Conservation (phyloP, 768 basidiomycete species). For the Infundibulicybe gibba region DNA sequence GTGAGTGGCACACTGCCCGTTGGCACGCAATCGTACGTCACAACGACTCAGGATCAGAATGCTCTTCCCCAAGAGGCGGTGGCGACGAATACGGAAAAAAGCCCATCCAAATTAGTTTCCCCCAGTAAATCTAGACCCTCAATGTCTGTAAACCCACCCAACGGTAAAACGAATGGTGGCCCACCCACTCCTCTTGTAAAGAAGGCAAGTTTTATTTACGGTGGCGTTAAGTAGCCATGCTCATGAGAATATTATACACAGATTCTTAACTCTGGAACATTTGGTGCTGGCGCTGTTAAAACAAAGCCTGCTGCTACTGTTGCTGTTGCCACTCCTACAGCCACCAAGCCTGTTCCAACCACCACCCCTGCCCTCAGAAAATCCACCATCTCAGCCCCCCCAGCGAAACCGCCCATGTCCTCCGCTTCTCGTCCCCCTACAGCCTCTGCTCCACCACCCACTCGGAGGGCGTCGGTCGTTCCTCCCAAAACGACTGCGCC, state of each 20-base stretch:
- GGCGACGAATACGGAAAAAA: conserved; percentile 17
- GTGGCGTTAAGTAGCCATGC: conserved; percentile 5
- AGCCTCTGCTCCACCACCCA: conserved; percentile 27
- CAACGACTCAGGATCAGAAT: conserved; percentile 9
- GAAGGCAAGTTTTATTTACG: conserved; percentile 43
- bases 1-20: conserved; percentile 6
- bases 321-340: conserved; percentile 18
- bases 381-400: conserved; percentile 31
- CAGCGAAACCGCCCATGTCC: conserved; percentile 34
- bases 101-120: background rate
- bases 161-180: conserved; percentile 42
- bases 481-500: conserved; percentile 33
- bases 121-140: conserved; percentile 28
- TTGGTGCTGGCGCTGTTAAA: conserved; percentile 55
- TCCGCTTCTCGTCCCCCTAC: conserved; percentile 28
- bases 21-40: conserved; percentile 15
- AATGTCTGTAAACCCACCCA: conserved; percentile 36
- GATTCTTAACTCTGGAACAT: conserved; percentile 66
- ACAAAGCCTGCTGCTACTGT: conserved; percentile 33
- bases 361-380: conserved; percentile 29
- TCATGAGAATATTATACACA: conserved; percentile 20
- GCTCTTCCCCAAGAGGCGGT: conserved; percentile 13
- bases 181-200: conserved; percentile 59
- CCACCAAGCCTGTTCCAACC: conserved; percentile 30
- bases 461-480: conserved; percentile 42